A percentile compares a stretch with the other conserved stretches of the same genome.
Conservation (phyloP, 176 grass and related monocot genomes). For the Leersia perrieri region DNA sequence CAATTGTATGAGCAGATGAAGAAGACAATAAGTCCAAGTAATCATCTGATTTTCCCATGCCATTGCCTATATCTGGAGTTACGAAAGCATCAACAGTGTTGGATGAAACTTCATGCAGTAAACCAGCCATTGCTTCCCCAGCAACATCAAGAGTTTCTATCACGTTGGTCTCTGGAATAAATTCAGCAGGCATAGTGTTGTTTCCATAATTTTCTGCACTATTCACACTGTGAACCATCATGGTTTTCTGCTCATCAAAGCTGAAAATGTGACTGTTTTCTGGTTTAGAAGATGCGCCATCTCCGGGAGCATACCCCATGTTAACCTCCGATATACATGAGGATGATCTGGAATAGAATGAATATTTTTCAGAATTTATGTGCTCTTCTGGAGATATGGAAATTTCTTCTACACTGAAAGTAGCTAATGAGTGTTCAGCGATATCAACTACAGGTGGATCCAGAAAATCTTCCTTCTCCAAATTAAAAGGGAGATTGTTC, state of each 20-base stretch:
- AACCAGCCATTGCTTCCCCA: neutral
- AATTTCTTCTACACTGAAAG: conserved; percentile 17
- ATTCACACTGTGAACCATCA: neutral
- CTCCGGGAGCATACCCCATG: conserved; percentile 13
- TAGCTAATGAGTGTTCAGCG: conserved; percentile 10
- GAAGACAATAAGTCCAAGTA: conserved; percentile 3
- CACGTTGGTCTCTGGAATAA: conserved; percentile 23
- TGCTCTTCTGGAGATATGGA: conserved; percentile 25
- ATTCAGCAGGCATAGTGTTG: neutral
- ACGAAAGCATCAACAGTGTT: neutral
- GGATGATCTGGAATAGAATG: conserved; percentile 46
- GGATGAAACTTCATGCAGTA: neutral
- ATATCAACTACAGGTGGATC: conserved; percentile 6
- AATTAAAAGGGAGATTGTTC: neutral
- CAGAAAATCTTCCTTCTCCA: conserved; percentile 6
- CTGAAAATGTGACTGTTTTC: neutral
- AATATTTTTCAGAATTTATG: conserved; percentile 33
- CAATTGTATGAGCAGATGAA: conserved; percentile 2
- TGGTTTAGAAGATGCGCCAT: neutral
- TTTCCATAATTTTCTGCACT: neutral
- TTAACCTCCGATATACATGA: conserved; percentile 43
- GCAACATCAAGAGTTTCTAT: neutral
- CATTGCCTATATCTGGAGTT: conserved; percentile 11
- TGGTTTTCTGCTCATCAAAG: neutral
- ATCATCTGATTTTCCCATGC: neutral